A percentile compares a stretch with the other conserved stretches of the same genome.
Conservation (phyloP, 345 rosid species). For the Adansonia digitata region DNA sequence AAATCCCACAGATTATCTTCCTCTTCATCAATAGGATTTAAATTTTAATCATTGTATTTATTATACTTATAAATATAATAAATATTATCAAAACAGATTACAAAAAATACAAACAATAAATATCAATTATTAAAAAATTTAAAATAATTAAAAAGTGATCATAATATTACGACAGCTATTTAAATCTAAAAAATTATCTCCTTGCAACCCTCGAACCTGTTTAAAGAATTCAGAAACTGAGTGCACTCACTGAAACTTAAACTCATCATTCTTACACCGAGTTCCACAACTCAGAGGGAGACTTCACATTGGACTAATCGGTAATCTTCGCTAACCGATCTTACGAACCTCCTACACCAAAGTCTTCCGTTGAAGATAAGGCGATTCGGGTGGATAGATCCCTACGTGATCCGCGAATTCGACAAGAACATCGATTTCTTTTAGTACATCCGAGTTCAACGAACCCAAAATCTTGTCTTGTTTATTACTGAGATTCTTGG, state of each 20-base stretch:
- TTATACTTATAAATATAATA: no score
- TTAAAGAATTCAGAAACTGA: conserved; percentile 23
- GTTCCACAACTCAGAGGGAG: conserved; percentile 33
- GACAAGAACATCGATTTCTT: conserved; percentile 35
- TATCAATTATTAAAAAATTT: no score
- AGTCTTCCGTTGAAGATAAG: conserved; percentile 37
- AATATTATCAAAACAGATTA: no score
- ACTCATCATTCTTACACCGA: conserved; percentile 24
- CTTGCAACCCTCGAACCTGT: conserved; percentile 31
- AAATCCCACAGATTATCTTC: conserved; percentile 49
- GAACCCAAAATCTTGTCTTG: conserved; percentile 14
- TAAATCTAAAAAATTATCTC: no score
- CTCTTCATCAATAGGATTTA: no score
- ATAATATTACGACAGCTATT: no score
- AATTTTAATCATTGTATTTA: no score
- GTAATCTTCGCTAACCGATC: conserved; percentile 44
- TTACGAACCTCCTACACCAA: conserved; percentile 46
- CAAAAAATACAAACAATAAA: conserved; percentile 32
- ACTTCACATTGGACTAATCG: conserved; percentile 38
- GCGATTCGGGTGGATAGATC: conserved; percentile 33
- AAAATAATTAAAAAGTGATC: no score
- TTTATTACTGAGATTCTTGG: not conserved
- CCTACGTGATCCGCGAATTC: conserved; percentile 25
- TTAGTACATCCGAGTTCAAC: conserved; percentile 28
- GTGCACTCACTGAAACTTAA: conserved; percentile 34